Base-by-base conservation (phyloP, 2,329 filamentous ascomycete genomes). In the Paraconiothyrium sp. region DNA sequence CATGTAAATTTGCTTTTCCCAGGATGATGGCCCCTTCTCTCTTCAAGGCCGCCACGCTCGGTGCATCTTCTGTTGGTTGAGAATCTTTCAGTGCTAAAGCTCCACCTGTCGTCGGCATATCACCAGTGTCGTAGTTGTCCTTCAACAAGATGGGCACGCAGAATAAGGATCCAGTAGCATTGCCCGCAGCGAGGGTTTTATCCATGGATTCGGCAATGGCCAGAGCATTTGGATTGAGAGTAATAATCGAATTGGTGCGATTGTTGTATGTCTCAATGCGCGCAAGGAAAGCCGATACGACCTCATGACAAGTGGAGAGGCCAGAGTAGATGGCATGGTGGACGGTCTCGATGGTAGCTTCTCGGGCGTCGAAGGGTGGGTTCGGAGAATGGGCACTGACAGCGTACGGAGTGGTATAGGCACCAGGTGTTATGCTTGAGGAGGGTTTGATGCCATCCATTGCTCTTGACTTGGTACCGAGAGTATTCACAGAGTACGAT, bases 61-160 rank as follows among this genome's bases (percentile, higher is more conserved):
- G 80, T 0, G 84, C 84, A 68, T 88, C 84, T n/a, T 74, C 68
- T 1, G 73, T 73, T 7, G 83, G 86, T 57, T 73, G 76, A 24
- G 83, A 84, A 1, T 78, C 69, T 35, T 81, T 81, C 9, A 90
- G 76, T 4, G 81, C 84, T 8, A 82, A 67, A 61, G 80, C 84
- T 4, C 83, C 86, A 0, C 84, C 87, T 0, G 87, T 90, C 0
- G 88, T 90, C 47, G 83, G 83, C 75, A 88, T 83, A 22, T 83
- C 81, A 0, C 73, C 65, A 0, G 86, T 85, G 58, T 88, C 84
- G 69, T 84, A 89, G 69, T 89, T 90, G 75, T 90, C 88, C 72
- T 90, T 90, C 6, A 90, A 75, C 4, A 90, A 70, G 13, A 89
- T 74, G 0, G 88, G 88, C 20, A 90, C 80, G 69, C 88, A 88